phyloP scores from a whole-genome alignment of 2,329 filamentous ascomycete genomes.

The Trematosphaeria pertusa region DNA sequence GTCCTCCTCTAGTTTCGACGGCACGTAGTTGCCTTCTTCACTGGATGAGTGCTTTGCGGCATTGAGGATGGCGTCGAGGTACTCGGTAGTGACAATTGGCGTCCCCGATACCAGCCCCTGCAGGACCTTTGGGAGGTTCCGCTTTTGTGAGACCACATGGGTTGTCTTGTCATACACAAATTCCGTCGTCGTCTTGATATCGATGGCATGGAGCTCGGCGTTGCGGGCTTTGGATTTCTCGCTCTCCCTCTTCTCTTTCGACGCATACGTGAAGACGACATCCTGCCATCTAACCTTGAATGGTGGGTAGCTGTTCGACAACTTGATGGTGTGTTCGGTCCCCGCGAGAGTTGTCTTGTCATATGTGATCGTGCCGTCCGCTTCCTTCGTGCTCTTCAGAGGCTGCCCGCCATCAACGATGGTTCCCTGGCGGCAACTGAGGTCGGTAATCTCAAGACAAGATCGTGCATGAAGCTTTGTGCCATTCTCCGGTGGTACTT shows the following conservation, averaged over 20 bases:
- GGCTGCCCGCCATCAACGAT: conserved; percentile 72
- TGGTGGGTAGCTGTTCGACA: conserved; percentile 72
- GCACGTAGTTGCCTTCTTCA: conserved; percentile 55
- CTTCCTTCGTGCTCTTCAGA: conserved; percentile 67
- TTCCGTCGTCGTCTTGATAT: conserved; percentile 81
- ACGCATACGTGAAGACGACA: conserved; percentile 81
- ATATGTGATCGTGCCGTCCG: conserved; percentile 32
- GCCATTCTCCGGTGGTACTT: conserved; percentile 70
- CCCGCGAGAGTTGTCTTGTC: conserved; percentile 33
- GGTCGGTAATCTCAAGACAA: conserved; percentile 75
- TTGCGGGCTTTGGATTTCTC: conserved; percentile 57
- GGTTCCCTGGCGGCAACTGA: conserved; percentile 82
- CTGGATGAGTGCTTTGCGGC: conserved; percentile 57
- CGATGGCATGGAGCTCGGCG: conserved; percentile 77
- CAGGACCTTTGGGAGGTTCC: conserved; percentile 86
- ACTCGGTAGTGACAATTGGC: conserved; percentile 76
- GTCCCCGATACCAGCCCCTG: conserved; percentile 84
- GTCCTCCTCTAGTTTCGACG: conserved; percentile 74
- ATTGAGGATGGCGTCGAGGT: conserved; percentile 73
- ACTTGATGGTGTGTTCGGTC: conserved; percentile 67
- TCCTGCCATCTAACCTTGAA: conserved; percentile 81
- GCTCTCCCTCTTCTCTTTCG: conserved; percentile 70
- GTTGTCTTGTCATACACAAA: conserved; percentile 77
- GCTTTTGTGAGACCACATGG: conserved; percentile 86
- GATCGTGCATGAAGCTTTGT: conserved; percentile 71